Conservation (phyloP, 257 asterid species). For the Nicotiana otophora region DNA sequence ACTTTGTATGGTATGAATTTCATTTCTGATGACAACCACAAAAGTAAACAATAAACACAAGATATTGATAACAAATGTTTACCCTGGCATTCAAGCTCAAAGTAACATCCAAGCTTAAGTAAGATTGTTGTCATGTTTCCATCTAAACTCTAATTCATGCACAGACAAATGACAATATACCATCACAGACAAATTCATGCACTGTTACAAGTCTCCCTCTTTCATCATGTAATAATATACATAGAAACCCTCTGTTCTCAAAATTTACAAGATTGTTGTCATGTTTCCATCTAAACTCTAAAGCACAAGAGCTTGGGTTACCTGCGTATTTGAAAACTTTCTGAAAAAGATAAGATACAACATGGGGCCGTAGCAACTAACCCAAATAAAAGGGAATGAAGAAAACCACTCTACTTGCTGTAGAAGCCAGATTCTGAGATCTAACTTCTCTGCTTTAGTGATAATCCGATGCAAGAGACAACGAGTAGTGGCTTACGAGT, state of each 20-base stretch:
- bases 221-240: slow-evolving; percentile 3
- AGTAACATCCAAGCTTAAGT: slow-evolving; percentile 56
- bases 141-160: too few species aligned
- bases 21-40: too few species aligned
- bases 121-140: too few species aligned
- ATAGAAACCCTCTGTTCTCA: slow-evolving; percentile 1
- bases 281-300: slow-evolving; percentile 11
- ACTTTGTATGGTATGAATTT: neutral
- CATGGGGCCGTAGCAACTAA: neutral
- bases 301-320: neutral
- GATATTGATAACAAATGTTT: slow-evolving; percentile 11
- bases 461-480: slow-evolving; percentile 7
- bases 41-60: slow-evolving; percentile 1
- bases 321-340: neutral
- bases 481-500: slow-evolving; percentile 11
- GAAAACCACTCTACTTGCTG: slow-evolving; percentile 2
- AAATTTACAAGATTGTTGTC: slow-evolving; percentile 6
- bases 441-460: slow-evolving; percentile 3
- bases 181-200: neutral
- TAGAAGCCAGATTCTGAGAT: slow-evolving; percentile 1
- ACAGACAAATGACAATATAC: neutral
- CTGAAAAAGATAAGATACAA: slow-evolving; percentile 5
- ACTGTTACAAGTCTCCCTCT: neutral
- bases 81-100: slow-evolving; percentile 99
- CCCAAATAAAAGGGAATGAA: neutral